These are phyloP conservation scores for Sapria himalayana DNA, from an alignment of 345 rosid species.

Conservation along the genomic window DNA sequence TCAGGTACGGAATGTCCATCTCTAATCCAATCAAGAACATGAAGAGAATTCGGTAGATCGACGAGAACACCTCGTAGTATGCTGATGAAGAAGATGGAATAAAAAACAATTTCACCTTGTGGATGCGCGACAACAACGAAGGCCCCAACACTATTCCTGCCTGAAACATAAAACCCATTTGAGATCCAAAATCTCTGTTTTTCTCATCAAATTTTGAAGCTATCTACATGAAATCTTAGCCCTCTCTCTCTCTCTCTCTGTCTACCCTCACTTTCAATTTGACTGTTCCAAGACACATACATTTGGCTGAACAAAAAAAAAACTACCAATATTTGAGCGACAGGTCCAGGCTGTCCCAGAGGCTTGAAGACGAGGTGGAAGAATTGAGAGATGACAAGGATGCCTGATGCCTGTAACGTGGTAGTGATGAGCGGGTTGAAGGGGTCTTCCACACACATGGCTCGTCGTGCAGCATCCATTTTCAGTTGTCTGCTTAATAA, in stretches of 20 bases:
- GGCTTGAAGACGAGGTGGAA: constrained; percentile 59
- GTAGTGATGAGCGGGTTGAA: constrained; percentile 56
- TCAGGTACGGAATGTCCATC: constrained; percentile 31
- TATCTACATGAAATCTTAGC: no score
- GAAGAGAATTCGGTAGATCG: constrained; percentile 35
- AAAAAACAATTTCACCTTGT: constrained; percentile 18
- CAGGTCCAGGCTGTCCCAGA: constrained; percentile 59
- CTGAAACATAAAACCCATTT: constrained; percentile 17
- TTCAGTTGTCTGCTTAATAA: no score
- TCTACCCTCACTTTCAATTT: no score
- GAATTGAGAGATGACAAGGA: constrained; percentile 68
- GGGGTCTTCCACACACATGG: constrained; percentile 15
- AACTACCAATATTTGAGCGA: constrained; percentile 66
- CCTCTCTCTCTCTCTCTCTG: no score
- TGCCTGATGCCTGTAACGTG: constrained; percentile 39
- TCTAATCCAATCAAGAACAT: constrained; percentile 73
- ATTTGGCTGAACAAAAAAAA: not conserved
- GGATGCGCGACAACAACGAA: constrained; percentile 30
- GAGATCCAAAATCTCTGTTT: no score
- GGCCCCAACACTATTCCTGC: constrained; percentile 73
- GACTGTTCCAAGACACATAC: no score
- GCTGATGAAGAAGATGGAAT: constrained; percentile 30
- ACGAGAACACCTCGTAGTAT: constrained; percentile 26
- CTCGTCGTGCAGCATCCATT: constrained; percentile 14
- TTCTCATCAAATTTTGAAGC: no score